phyloP scores from a whole-genome alignment of 331 rosid species.

The Cydonia oblonga region DNA sequence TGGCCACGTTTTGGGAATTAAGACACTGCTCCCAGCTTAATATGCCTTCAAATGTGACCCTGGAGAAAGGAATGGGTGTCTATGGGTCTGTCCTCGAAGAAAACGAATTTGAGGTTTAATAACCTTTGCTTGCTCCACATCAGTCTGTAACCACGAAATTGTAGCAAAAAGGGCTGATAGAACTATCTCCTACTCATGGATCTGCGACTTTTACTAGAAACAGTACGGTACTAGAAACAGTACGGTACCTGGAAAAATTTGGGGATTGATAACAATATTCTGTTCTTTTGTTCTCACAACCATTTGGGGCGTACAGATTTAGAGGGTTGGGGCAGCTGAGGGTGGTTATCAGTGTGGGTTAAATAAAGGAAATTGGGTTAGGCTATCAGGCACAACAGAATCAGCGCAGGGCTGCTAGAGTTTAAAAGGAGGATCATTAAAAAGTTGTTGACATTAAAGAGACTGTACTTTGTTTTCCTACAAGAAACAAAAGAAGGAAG shows the following conservation, averaged over 20 bases:
- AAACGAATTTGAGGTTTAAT: neutral
- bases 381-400: neutral
- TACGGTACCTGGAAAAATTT: neutral
- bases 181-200: neutral
- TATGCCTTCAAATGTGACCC: neutral
- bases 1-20: too few relatives aligned
- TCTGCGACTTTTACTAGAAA: neutral
- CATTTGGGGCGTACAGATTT: neutral
- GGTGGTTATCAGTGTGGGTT: neutral
- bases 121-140: neutral
- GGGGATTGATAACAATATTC: neutral
- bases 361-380: neutral
- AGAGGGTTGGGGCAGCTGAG: neutral
- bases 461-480: too few relatives aligned
- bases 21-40: neutral
- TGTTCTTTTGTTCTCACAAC: too few relatives aligned
- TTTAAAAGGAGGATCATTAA: neutral
- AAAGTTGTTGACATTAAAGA: neutral
- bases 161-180: neutral
- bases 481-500: too few relatives aligned
- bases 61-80: neutral
- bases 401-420: neutral
- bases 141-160: neutral
- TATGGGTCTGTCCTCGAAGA: neutral
- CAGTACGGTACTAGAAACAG: neutral